Percentiles rank a stretch among this genome's conserved stretches.
These are phyloP conservation scores for Stentor coeruleus DNA, from an alignment of 73 alveolate genomes.

Conservation along the genomic window DNA sequence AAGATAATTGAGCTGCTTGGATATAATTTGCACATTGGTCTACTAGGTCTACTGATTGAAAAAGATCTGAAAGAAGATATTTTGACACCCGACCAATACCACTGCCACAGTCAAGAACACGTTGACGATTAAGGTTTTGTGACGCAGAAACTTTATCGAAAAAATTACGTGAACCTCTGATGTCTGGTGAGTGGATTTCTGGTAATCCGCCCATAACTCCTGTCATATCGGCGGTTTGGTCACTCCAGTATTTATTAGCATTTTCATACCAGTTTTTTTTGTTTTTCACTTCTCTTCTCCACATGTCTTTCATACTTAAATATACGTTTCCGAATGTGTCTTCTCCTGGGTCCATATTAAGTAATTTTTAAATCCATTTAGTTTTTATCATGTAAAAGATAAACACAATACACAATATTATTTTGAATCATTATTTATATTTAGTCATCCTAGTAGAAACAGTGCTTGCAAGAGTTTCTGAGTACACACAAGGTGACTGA, in stretches of 20 bases:
- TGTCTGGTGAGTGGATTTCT: constrained; percentile 41
- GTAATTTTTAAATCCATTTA: too few species aligned
- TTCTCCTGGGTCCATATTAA: constrained; percentile 31
- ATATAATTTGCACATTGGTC: constrained; percentile 54
- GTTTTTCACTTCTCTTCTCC: constrained; percentile 45
- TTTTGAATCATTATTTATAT: too few species aligned
- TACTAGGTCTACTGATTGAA: constrained; percentile 55
- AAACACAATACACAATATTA: too few species aligned
- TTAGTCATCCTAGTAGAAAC: too few species aligned
- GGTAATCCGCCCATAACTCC: constrained; percentile 73
- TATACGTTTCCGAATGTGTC: constrained; percentile 49
- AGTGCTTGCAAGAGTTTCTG: too few species aligned
- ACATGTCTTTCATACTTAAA: constrained; percentile 37
- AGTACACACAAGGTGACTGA: too few species aligned
- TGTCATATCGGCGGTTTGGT: constrained; percentile 47
- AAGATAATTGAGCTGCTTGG: constrained; percentile 34
- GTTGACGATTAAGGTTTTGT: constrained; percentile 24
- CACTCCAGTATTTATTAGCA: constrained; percentile 46
- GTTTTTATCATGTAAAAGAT: too few species aligned
- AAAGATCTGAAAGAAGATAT: constrained; percentile 44
- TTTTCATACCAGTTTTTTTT: constrained; percentile 49
- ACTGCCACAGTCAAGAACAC: constrained; percentile 77
- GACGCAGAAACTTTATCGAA: constrained; percentile 29
- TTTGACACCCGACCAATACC: constrained; percentile 80
- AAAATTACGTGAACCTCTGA: constrained; percentile 42